These are phyloP conservation scores for Saksenaea vasiformis DNA, from an alignment of 371 early-diverging fungal genomes.

Conservation along the genomic window DNA sequence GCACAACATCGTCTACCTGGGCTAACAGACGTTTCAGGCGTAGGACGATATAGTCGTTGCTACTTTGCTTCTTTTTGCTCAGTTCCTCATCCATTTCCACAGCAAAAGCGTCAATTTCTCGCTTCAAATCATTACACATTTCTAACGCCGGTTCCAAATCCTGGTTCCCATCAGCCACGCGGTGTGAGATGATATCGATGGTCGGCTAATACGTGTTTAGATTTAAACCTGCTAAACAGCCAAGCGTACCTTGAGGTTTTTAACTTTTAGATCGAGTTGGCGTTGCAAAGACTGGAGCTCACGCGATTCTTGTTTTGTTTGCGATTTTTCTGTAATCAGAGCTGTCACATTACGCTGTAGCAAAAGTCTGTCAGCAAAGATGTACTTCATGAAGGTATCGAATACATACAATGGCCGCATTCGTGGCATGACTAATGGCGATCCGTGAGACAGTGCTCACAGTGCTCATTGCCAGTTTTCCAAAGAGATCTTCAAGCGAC, in stretches of 20 bases:
- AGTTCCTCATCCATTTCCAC: conserved; percentile 19
- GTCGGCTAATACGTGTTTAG: conserved; percentile 59
- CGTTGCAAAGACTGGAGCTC: conserved; percentile 39
- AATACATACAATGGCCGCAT: conserved; percentile 60
- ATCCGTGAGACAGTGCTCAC: conserved; percentile 75
- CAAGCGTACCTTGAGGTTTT: conserved; percentile 46
- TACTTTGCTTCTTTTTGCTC: conserved; percentile 6
- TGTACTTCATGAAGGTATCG: background rate
- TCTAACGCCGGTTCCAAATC: conserved; percentile 65
- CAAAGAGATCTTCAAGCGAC: conserved; percentile 64
- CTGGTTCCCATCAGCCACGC: conserved; percentile 67
- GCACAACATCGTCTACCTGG: conserved; percentile 66
- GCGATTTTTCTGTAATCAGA: conserved; percentile 46
- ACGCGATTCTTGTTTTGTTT: conserved; percentile 31
- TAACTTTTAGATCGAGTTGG: conserved; percentile 46
- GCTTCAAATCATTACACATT: conserved; percentile 58
- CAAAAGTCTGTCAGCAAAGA: background rate
- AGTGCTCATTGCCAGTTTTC: conserved; percentile 68
- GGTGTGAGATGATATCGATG: conserved; percentile 68
- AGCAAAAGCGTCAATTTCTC: conserved; percentile 58
- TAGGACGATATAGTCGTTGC: conserved; percentile 18
- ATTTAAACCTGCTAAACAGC: conserved; percentile 10
- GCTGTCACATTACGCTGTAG: conserved; percentile 56
- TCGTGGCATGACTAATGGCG: conserved; percentile 71
- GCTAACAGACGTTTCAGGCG: conserved; percentile 51